Evolutionary conservation across 108 stramenopile genomes (phyloP), one percentile per base, ranked within the genome.

Genomic region (Discostella pseudostelligera): DNA sequence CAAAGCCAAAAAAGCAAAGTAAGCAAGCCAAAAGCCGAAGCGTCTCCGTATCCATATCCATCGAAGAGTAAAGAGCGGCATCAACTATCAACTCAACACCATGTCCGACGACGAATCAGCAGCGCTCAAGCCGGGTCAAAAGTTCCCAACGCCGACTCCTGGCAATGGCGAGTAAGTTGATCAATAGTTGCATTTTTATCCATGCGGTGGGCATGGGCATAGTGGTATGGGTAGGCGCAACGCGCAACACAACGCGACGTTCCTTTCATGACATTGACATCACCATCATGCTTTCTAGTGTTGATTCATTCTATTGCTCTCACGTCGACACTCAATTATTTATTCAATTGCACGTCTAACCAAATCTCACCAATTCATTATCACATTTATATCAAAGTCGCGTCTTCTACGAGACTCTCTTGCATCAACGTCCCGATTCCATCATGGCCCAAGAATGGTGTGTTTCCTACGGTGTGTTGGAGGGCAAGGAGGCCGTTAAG

Each of bases 371-470:
- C n/a, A n/a, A n/a, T n/a, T n/a, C 24, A 12, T 35, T 13, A 17
- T 3, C 51, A 47, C 20, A 29, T 4, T 9, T 53, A 62, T 26
- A 65, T n/a, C n/a, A 48, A 11, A 73, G 73, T 70, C 82, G 82
- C 8, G 86, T 88, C 25, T 88, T 88, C 56, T 91, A 91, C 62
- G 93, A 94, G 59, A 90, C 89, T 19, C 67, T 94, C 17, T 56
- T 86, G 6, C 61, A 74, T 28, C 89, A 94, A 66, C 83, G 88
- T 20, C 89, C 87, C 16, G 81, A 88, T 39, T 84, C 82, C 25
- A 72, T 59, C 49, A 94, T 94, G 93, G 93, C 93, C 39, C 93
- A 94, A 71, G 89, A 94, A 59, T 94, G 89, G 89, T 93, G 93
- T 56, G 83, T 94, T n/a, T 61, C 59, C 53, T 85, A 94, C 57